Evolutionary conservation across 2,329 filamentous ascomycete species (phyloP), one percentile per base, ranked within the genome.

Genomic region (Xylaria sp.): DNA sequence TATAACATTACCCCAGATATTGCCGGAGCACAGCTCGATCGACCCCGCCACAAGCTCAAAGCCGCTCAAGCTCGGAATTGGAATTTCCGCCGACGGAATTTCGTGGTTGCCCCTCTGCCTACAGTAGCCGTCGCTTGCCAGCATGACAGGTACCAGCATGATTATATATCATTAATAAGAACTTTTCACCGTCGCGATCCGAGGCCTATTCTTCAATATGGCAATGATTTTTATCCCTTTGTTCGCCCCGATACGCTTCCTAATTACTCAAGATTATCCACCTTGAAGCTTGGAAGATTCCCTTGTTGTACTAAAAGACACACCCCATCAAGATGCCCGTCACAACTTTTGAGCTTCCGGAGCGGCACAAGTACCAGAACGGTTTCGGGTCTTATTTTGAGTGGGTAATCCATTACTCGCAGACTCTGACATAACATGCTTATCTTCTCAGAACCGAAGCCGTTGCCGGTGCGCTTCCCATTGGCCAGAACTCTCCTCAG

Each of bases 311-410:
- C 17, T 13, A 11, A 60, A 23, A n/a, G 1, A 23, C 28, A 42
- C 3, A 15, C 23, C 1, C 42, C 28, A 36, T 54, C 63, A 63
- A 23, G 17, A 81, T 81, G 80, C 79, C 80, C 17, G 72, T 79
- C 26, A 80, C 79, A 11, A 65, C 71, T 2, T 81, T 81, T 61
- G 76, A 76, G n/a, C 73, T 76, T n/a, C 70, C 70, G 9, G 80
- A 81, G 68, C 76, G 76, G 48, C 92, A 92, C 80, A 82, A 80
- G 71, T 92, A 92, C 78, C 88, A 88, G 76, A 90, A 88, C 79
- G 90, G 90, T 74, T 92, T 93, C 80, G 85, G 84, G 74, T 88
- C 86, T 36, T 90, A 92, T 78, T 87, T 91, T 79, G 89, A 92
- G 88, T 91, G 81, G 74, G 86, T 40, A 15, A 15, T 2, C n/a